These are phyloP conservation scores for Xylaria sp. DNA, from an alignment of 2,329 filamentous ascomycete species.

Conservation along the genomic window DNA sequence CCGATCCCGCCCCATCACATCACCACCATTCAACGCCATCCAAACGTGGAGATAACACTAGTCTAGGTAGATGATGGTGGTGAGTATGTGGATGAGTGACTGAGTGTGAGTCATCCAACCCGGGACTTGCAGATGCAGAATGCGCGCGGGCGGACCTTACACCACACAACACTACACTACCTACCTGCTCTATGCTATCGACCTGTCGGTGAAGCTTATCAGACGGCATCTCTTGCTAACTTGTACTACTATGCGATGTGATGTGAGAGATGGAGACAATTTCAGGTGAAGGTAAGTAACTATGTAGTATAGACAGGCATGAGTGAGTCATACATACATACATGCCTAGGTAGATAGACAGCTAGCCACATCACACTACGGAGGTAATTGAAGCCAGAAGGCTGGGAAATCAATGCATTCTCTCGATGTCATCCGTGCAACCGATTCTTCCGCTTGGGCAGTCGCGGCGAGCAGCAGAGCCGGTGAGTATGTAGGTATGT, in stretches of 20 bases:
- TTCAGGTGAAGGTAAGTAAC: slow-evolving; percentile 10
- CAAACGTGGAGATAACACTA: not conserved
- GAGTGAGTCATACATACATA: slow-evolving; percentile 23
- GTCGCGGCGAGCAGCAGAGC: too few species aligned
- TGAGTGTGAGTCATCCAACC: slow-evolving; percentile 37
- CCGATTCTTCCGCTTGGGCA: too few species aligned
- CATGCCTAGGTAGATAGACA: not conserved
- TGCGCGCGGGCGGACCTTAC: slow-evolving; percentile 13
- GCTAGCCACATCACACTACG: not conserved
- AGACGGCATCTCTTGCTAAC: not conserved
- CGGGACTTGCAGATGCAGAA: slow-evolving; percentile 26
- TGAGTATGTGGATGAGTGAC: slow-evolving; percentile 12
- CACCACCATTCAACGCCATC: not conserved
- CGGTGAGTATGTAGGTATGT: too few species aligned
- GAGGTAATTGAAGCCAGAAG: not conserved
- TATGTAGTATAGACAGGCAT: too few species aligned
- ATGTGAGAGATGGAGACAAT: not conserved
- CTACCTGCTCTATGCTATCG: too few species aligned
- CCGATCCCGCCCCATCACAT: not conserved
- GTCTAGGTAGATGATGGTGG: not conserved
- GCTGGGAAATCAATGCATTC: not conserved
- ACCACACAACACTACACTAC: not conserved
- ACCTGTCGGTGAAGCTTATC: slow-evolving; percentile 22
- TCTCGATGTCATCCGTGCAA: too few species aligned
- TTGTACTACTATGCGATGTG: not conserved